Evolutionary conservation across 1,139 yeast genomes (phyloP).

Genomic region (Keqinozyma sinolaborantium): DNA sequence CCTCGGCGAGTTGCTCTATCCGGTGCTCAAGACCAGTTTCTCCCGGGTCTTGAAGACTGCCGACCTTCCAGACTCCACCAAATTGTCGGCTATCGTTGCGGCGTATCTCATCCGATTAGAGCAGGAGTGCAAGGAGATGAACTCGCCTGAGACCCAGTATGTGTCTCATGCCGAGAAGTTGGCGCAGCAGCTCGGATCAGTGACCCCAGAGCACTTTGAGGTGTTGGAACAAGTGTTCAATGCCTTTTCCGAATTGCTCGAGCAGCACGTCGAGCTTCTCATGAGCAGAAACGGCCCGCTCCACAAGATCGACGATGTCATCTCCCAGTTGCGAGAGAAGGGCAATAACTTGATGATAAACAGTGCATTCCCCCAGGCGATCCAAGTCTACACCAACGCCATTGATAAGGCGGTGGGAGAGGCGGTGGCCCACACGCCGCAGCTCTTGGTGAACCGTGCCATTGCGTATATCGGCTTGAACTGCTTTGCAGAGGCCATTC

Average conservation of each 20-base stretch:
- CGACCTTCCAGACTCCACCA: not conserved
- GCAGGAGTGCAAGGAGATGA: not conserved
- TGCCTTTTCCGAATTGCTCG: slow-evolving; percentile 7
- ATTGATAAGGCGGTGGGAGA: slow-evolving; percentile 18
- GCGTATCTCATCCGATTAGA: not conserved
- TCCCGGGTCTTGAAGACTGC: not conserved
- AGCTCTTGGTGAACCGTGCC: slow-evolving; percentile 38
- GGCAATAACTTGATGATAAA: slow-evolving; percentile 42
- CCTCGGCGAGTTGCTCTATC: slow-evolving; percentile 14
- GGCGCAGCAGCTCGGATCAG: not conserved
- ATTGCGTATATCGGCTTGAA: slow-evolving; percentile 43
- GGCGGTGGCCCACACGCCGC: slow-evolving; percentile 22
- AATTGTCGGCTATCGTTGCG: not conserved
- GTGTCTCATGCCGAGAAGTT: not conserved
- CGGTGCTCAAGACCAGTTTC: slow-evolving; percentile 8
- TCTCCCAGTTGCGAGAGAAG: slow-evolving; percentile 30
- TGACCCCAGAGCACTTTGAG: not conserved
- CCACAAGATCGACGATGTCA: slow-evolving; percentile 2
- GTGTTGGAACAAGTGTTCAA: slow-evolving; percentile 7
- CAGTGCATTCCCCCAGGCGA: slow-evolving; percentile 39
- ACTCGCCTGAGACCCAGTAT: not conserved
- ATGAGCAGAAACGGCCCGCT: not conserved
- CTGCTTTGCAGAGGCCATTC: slow-evolving; percentile 40
- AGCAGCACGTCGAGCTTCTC: slow-evolving; percentile 9
- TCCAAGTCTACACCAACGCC: slow-evolving; percentile 38